Base-by-base conservation (phyloP, 2,329 filamentous ascomycete species). In the Amylocarpus encephaloides region DNA sequence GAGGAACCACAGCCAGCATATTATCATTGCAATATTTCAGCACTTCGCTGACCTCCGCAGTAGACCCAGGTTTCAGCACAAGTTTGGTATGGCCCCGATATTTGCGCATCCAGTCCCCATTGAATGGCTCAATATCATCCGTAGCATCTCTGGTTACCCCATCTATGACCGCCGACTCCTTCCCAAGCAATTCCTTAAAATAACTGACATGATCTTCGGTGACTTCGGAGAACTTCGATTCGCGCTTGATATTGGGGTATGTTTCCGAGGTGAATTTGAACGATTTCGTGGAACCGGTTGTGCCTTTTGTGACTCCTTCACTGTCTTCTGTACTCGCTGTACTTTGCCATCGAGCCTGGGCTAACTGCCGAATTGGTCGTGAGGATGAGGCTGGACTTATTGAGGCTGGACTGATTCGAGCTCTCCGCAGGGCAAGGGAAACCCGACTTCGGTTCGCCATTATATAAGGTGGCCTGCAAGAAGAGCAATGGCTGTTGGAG, bases 41-140 rank as follows among this genome's bases (percentile, higher is more conserved):
- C 52, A 97, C 84, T 71, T 86, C 79, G 79, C 89, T 95, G 62
- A 97, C 88, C 70, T 98, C 85, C 62, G 92, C 83, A 0, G 88
- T 92, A 13, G 81, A 86, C 46, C 78, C 80, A 10, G 93, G 93
- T 71, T 90, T 94, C 55, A 98, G 73, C 4, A 97, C 90, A 22
- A 98, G 74, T 64, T 84, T 82, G 54, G 88, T 83, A 70, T 96
- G 90, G 29, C 93, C 94, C 54, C 88, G 84, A 73, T 95, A 98
- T 72, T 98, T 98, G 70, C 88, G 85, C 91, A 98, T 96, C 93
- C 94, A 98, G 72, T 98, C 93, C 66, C 84, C 82, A 70, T 98
- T 98, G 77, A 90, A 98, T 6, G 87, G 80, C 66, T 93, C 88
- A 58, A 97, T 77, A 66, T 97, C 93, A 62, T 88, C 86, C 2